A percentile compares a stretch with the other conserved stretches of the same genome.
phyloP scores from a whole-genome alignment of 768 basidiomycete species.

The Terana coerulea region DNA sequence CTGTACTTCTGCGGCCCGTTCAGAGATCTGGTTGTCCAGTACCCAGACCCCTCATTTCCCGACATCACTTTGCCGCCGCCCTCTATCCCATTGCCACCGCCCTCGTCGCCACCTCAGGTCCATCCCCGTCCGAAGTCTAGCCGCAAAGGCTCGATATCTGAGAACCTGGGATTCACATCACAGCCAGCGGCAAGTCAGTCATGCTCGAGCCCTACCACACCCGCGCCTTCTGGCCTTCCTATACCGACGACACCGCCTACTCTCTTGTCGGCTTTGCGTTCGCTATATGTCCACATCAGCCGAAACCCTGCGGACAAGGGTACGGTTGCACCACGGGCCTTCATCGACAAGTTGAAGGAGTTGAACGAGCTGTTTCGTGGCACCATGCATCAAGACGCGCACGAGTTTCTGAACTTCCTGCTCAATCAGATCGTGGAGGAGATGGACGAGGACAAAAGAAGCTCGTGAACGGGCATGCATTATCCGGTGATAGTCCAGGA shows the following conservation, averaged over 20 bases:
- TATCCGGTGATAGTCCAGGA: slow-evolving; percentile 17
- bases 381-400: slow-evolving; percentile 96
- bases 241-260: slow-evolving; percentile 64
- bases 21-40: slow-evolving; percentile 81
- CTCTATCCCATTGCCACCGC: slow-evolving; percentile 15
- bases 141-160: slow-evolving; percentile 41
- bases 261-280: slow-evolving; percentile 88
- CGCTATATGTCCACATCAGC: slow-evolving; percentile 85
- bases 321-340: slow-evolving; percentile 82
- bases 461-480: slow-evolving; percentile 15
- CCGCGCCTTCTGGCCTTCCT: slow-evolving; percentile 37
- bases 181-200: slow-evolving; percentile 21
- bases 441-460: slow-evolving; percentile 65
- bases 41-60: slow-evolving; percentile 46
- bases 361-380: slow-evolving; percentile 89
- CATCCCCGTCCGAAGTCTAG: slow-evolving; percentile 53
- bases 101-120: slow-evolving; percentile 26
- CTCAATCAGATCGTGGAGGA: slow-evolving; percentile 94
- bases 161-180: too few relatives aligned
- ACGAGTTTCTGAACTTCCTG: slow-evolving; percentile 95
- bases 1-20: slow-evolving; percentile 96
- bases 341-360: slow-evolving; percentile 92
- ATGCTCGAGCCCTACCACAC: slow-evolving; percentile 24
- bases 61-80: slow-evolving; percentile 30
- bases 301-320: slow-evolving; percentile 76